Evolutionary conservation across 2,329 filamentous ascomycete genomes (phyloP).

Genomic region (Ilyonectria robusta): DNA sequence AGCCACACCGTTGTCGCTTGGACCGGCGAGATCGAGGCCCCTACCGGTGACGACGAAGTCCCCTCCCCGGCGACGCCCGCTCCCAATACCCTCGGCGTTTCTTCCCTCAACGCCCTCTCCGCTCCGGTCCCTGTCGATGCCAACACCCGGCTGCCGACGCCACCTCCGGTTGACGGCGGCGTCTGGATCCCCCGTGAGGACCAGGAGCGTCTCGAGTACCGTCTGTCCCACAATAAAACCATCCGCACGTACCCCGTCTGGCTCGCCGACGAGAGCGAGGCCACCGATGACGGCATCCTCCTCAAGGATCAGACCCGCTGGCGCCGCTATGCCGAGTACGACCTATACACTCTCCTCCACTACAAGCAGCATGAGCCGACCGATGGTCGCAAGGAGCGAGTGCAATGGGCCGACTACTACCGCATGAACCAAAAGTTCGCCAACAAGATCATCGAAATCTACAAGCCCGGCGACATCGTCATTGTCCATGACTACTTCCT

Average conservation of each 20-base stretch:
- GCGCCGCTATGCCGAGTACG: slow-evolving; percentile 91
- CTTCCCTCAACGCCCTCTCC: slow-evolving; percentile 79
- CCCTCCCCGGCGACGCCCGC: slow-evolving; percentile 64
- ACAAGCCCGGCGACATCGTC: slow-evolving; percentile 93
- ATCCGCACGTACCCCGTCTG: slow-evolving; percentile 90
- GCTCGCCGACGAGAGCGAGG: slow-evolving; percentile 84
- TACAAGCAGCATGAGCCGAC: slow-evolving; percentile 95
- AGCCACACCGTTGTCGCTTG: slow-evolving; percentile 94
- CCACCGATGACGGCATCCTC: slow-evolving; percentile 75
- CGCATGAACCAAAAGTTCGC: slow-evolving; percentile 94
- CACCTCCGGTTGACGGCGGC: slow-evolving; percentile 75
- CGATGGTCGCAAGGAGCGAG: slow-evolving; percentile 84
- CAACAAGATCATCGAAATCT: slow-evolving; percentile 87
- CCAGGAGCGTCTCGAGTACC: slow-evolving; percentile 79
- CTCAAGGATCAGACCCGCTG: slow-evolving; percentile 89
- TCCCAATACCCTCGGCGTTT: slow-evolving; percentile 62
- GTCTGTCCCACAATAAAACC: slow-evolving; percentile 79
- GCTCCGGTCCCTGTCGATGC: slow-evolving; percentile 83
- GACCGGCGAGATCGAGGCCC: slow-evolving; percentile 86
- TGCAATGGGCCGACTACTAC: slow-evolving; percentile 93
- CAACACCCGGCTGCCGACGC: slow-evolving; percentile 67
- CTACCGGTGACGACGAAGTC: slow-evolving; percentile 59
- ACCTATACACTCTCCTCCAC: slow-evolving; percentile 93
- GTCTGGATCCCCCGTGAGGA: slow-evolving; percentile 80
- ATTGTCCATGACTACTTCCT: slow-evolving; percentile 96